phyloP scores from a whole-genome alignment of 257 asterid genomes.

The Lycium barbarum region DNA sequence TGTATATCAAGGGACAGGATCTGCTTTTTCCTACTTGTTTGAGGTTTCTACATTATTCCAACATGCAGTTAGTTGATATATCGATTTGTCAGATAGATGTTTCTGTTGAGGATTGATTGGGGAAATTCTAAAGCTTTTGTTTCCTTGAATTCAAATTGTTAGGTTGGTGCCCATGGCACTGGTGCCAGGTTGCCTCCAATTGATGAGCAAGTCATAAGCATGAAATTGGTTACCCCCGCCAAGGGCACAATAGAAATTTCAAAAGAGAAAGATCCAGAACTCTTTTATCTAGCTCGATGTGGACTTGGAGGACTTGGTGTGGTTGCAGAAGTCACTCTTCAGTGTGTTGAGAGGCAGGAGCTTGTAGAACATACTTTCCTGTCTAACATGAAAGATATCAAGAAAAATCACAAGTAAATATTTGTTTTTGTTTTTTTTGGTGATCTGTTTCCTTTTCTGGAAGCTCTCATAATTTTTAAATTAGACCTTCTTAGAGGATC shows the following conservation, averaged over 20 bases:
- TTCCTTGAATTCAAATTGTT: constrained; percentile 34
- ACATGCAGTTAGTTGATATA: neutral
- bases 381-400: constrained; percentile 75
- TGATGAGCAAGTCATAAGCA: constrained; percentile 94
- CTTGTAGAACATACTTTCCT: constrained; percentile 91
- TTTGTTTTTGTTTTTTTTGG: constrained; percentile 35
- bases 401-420: constrained; percentile 87
- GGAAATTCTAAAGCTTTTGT: constrained; percentile 20
- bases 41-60: neutral
- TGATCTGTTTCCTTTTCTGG: constrained; percentile 10
- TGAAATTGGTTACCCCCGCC: constrained; percentile 91
- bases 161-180: constrained; percentile 99
- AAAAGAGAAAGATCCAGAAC: constrained; percentile 85
- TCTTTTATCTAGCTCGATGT: constrained; percentile 92
- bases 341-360: constrained; percentile 92
- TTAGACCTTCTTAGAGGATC: neutral
- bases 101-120: neutral
- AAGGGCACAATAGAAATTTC: constrained; percentile 91
- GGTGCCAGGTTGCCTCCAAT: constrained; percentile 95
- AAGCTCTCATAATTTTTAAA: constrained; percentile 10
- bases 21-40: constrained; percentile 21
- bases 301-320: constrained; percentile 99
- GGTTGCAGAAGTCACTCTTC: constrained; percentile 94
- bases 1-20: neutral
- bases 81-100: neutral